These are phyloP conservation scores for Trichoderma pleuroti DNA, from an alignment of 2,329 filamentous ascomycete species.

Conservation along the genomic window DNA sequence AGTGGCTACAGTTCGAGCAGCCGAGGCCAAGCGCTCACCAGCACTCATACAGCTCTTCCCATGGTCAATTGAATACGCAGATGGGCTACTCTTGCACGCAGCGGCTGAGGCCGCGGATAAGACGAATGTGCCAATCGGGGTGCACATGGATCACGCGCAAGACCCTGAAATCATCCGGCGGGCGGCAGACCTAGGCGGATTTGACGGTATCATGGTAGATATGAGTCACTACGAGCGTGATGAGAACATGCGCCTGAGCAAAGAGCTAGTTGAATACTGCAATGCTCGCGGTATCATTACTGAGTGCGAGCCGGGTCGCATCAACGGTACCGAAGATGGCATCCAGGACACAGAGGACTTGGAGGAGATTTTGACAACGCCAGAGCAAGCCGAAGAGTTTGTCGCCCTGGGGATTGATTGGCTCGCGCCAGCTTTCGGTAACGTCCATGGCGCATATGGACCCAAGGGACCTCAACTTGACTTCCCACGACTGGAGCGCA, in stretches of 20 bases:
- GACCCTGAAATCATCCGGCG: background rate
- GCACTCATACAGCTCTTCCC: background rate
- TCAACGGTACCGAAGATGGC: background rate
- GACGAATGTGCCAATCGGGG: background rate
- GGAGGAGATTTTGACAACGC: background rate
- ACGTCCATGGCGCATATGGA: background rate
- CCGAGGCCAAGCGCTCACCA: background rate
- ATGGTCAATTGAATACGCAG: background rate
- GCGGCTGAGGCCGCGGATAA: background rate
- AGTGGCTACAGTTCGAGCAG: background rate
- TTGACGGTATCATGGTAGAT: background rate
- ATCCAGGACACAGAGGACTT: background rate
- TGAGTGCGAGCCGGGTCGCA: background rate
- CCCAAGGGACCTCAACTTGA: background rate
- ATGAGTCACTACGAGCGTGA: background rate
- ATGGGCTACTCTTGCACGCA: background rate
- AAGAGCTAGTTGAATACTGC: background rate
- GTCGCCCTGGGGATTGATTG: background rate
- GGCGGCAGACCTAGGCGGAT: background rate
- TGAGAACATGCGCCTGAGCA: background rate
- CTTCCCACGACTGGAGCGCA: background rate
- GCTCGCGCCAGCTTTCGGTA: background rate
- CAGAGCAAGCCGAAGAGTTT: background rate
- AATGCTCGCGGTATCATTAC: background rate
- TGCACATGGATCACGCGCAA: background rate